Base-by-base conservation (phyloP, 176 grass and related monocot species). In the Triticum timopheevii region DNA sequence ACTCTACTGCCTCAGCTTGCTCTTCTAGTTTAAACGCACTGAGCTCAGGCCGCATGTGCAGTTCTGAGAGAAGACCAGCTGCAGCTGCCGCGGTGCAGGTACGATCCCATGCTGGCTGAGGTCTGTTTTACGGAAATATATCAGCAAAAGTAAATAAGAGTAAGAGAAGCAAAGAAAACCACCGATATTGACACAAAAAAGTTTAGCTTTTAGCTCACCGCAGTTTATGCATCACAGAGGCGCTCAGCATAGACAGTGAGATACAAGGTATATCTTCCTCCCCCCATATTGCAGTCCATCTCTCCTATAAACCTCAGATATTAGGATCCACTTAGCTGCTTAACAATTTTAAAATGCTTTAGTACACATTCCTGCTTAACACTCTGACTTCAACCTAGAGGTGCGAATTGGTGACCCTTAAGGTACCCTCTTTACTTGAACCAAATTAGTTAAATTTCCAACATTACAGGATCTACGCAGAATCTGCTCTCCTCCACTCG, bases 201-300 rank as follows among this genome's bases (percentile, higher is more conserved):
- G 27, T 73, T 19, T n/a, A 52, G 4, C 9, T 44, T 77, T 61
- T 81, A 61, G 88, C 90, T 86, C 70, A 98, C 96, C 96, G 77
- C 83, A 95, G 73, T 76, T 94, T 95, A 81, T 98, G 96, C 96
- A 98, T 98, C 3, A 91, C 93, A 25, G 96, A 98, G 16, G 93
- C 93, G 45, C 88, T 89, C 28, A 98, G 90, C 12, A 71, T 82
- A 36, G 93, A 92, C 54, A 98, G 65, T 17, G 92, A 88, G 42
- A 98, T 89, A 67, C 96, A 96, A 82, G 93, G 96, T 76, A 94
- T 88, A 70, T 91, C 86, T 73, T 95, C 93, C 16, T 96, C 93
- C 36, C 84, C 90, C 90, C 86, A 94, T 80, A 70, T 72, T 54
- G 80, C 61, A 27, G 56, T 82, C 93, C 93, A 98, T 69, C 88